These are phyloP conservation scores for Candida tetrigidarum DNA, from an alignment of 1,139 yeast genomes.

Conservation along the genomic window DNA sequence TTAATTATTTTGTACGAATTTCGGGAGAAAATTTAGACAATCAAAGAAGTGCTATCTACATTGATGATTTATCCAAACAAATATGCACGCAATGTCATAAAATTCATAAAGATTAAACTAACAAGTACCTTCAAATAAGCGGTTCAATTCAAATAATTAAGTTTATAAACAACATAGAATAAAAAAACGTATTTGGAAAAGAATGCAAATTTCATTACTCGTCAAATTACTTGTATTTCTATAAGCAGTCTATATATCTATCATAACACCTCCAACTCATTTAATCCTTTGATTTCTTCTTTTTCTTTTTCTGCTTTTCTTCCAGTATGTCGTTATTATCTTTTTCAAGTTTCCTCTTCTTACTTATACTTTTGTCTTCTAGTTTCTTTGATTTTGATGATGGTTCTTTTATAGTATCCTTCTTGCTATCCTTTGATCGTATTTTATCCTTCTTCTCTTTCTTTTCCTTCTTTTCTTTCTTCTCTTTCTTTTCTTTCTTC, in stretches of 20 bases:
- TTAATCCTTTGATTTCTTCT: background rate
- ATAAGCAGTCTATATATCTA: background rate
- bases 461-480: conserved; percentile 20
- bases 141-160: too few species aligned
- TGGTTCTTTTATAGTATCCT: conserved; percentile 18
- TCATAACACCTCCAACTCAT: background rate
- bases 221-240: background rate
- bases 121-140: too few species aligned
- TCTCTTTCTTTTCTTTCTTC: conserved; percentile 22
- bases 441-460: conserved; percentile 20
- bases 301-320: background rate
- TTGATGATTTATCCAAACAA: too few species aligned
- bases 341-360: conserved; percentile 16
- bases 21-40: too few species aligned
- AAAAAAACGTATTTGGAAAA: too few species aligned
- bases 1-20: too few species aligned
- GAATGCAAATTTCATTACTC: too few species aligned
- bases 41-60: too few species aligned
- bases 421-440: conserved; percentile 20
- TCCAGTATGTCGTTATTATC: conserved; percentile 7
- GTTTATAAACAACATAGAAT: too few species aligned
- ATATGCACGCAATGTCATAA: too few species aligned
- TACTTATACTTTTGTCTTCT: conserved; percentile 19
- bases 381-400: conserved; percentile 11
- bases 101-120: too few species aligned